Evolutionary conservation across 2,329 filamentous ascomycete genomes (phyloP), one percentile per base, ranked within the genome.

Genomic region (Xylariaceae sp.): DNA sequence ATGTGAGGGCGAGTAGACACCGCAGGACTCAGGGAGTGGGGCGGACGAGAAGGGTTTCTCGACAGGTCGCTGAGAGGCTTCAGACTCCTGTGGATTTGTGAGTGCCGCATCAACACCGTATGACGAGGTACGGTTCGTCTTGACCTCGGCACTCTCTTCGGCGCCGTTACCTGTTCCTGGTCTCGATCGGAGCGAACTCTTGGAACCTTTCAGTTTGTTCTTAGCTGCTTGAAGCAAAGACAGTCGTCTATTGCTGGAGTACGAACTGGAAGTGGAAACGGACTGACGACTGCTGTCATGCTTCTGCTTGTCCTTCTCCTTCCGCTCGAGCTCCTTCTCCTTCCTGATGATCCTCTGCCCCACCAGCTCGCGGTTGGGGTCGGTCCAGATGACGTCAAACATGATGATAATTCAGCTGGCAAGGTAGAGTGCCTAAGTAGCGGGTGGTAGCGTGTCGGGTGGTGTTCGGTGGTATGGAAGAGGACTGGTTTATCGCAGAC

Each of bases 361-460:
- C 14, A 81, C 72, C 9, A 73, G 70, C 64, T 82, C 76, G 49
- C 71, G 68, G 44, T 76, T 69, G 18, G 75, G 76, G 49, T 82
- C 79, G 4, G 77, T 77, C 80, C 80, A 83, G 42, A 79, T 67
- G 31, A 82, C 75, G 60, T 82, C 78, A 61, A 80, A 82, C 80
- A 83, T 83, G 40, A 49, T 63, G 57, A 31, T 36, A 27, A 7
- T 5, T n/a, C 1, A 19, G 11, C 18, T 36, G 17, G 35, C 38
- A 19, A 27, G 22, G 22, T 27, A 27, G 22, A 27, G 22, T 5
- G 22, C 7, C n/a, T 38, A 15, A 43, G 27, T 11, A n/a, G 36
- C 15, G 17, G 32, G 27, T 6, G 12, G 14, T 17, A 30, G 17
- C 17, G 30, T 1, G 6, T 15, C 18, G 6, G 17, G 7, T 33